These are phyloP conservation scores for Apiospora kogelbergensis DNA, from an alignment of 2,329 filamentous ascomycete genomes.

Conservation along the genomic window DNA sequence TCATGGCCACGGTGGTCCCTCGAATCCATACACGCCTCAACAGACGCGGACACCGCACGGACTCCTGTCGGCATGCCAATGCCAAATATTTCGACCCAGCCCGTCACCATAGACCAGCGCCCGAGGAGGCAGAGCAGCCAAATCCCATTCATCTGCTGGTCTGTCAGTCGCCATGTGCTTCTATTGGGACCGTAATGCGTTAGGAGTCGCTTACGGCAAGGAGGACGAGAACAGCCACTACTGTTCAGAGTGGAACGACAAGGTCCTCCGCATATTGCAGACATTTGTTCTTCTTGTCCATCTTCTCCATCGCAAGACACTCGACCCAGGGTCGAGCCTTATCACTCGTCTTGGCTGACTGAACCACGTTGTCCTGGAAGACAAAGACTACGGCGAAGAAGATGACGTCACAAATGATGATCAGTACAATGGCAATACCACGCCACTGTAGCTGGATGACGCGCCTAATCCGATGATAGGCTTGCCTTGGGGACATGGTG, in stretches of 20 bases:
- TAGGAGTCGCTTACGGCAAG: conserved; percentile 62
- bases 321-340: no score
- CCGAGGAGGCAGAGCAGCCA: no score
- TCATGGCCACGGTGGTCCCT: no score
- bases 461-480: conserved; percentile 81
- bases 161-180: conserved; percentile 23
- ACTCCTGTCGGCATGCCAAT: conserved; percentile 38
- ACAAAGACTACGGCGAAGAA: conserved; percentile 94
- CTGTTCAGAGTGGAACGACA: conserved; percentile 71
- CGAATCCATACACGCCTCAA: no score
- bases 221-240: conserved; percentile 79
- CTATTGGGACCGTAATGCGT: conserved; percentile 11
- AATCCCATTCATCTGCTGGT: no score
- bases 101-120: no score
- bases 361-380: conserved; percentile 65
- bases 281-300: no score
- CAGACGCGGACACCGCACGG: conserved; percentile 31
- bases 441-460: conserved; percentile 93
- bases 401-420: conserved; percentile 87
- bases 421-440: conserved; percentile 83
- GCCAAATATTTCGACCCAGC: conserved; percentile 71
- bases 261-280: no score
- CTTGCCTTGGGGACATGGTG: conserved; percentile 77
- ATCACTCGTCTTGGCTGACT: no score
- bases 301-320: no score